Base-by-base conservation (phyloP, 1,139 yeast genomes). In the Kluyveromyces sp. region DNA sequence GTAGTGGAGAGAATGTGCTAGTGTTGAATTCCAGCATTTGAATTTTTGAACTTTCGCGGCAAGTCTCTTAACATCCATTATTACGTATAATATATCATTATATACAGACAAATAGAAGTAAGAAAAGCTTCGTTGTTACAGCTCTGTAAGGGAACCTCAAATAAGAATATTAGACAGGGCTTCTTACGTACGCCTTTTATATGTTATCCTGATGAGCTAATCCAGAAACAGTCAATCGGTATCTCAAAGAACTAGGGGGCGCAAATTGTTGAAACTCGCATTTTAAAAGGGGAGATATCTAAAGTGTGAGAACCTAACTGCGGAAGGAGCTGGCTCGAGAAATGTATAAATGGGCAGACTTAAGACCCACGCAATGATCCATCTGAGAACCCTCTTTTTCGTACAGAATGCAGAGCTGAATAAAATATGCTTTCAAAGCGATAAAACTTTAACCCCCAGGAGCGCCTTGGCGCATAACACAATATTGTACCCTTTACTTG, bases 1-100 rank as follows among this genome's bases (percentile, higher is more conserved):
- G 49, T 32, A 59, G 59, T 3, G 63, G 62, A n/a, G 57, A 56
- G 37, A 53, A 54, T 47, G 52, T 56, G 33, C 57, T 44, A 41
- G 12, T 19, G 32, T 33, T 12, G 19, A 32, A 34, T 34, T 13
- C 17, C 11, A 30, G n/a, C 19, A 19, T 12, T 7, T 34, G 15
- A 9, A 4, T 11, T 13, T 32, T 15, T 29, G 15, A n/a, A 29
- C 32, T 29, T n/a, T 6, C 4, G 4, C 4, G n/a, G 15, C 15
- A 29, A 29, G 15, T 29, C 12, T 15, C 34, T 13, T n/a, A 12
- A 12, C n/a, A 30, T 7, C 33, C 16, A 7, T 6, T 30, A 30
- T 6, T 15, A 30, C 13, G 13, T n/a, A n/a, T 30, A 15, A 7
- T 32, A 15, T 32, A 13, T 15, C 17, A 32, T 32, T 13, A 33